A percentile compares a stretch with the other conserved stretches of the same genome.
Conservation (phyloP, 2,329 filamentous ascomycete genomes). For the Calonectria pteridis region DNA sequence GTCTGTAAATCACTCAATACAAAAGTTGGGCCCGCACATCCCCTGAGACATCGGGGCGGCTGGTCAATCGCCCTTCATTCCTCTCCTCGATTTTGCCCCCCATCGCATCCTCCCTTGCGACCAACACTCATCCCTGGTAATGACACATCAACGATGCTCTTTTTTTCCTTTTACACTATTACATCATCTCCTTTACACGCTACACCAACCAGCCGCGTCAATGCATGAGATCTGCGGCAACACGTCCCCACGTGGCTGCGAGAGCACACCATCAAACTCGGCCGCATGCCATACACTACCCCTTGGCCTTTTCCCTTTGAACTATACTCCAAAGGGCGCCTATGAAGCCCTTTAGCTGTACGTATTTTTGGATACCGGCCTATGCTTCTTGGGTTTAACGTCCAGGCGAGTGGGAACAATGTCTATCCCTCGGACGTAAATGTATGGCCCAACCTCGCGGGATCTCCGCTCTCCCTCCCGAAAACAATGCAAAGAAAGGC, state of each 20-base stretch:
- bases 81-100: conserved; percentile 4
- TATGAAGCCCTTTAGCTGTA: not conserved
- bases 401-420: not conserved
- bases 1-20: not conserved
- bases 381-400: conserved; percentile 21
- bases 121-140: conserved; percentile 14
- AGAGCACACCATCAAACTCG: not conserved
- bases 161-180: not conserved
- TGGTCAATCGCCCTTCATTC: conserved; percentile 35
- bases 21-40: not conserved
- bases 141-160: not conserved
- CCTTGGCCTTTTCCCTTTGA: not conserved
- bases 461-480: conserved; percentile 10
- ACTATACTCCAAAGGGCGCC: not conserved
- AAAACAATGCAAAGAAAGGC: conserved; percentile 31
- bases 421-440: not conserved
- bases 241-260: not conserved
- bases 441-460: conserved; percentile 28
- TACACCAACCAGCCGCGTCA: conserved; percentile 5
- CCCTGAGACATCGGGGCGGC: conserved; percentile 35
- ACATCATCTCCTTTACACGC: not conserved
- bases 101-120: conserved; percentile 11
- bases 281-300: not conserved
- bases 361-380: not conserved
- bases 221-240: not conserved